Evolutionary conservation across 768 basidiomycete genomes (phyloP), one percentile per base, ranked within the genome.

Genomic region (Pleurotus salmoneostramineus): DNA sequence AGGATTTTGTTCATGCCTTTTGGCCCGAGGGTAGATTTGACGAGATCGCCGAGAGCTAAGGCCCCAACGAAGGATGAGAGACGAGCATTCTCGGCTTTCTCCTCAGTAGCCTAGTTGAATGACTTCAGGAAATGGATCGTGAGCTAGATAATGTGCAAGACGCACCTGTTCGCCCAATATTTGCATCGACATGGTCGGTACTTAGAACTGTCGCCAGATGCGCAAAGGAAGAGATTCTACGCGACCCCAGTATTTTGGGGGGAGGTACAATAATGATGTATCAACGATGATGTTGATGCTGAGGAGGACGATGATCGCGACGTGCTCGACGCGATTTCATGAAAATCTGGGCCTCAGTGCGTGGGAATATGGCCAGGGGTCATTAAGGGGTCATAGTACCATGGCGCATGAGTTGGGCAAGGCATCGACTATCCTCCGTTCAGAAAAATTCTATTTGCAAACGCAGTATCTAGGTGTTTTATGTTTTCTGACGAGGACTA

Each of bases 1-100:
- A 99, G 84, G 61, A 99, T 98, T 79, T 98, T 98, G 86, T 98
- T 98, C 96, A 98, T 99, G 56, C 97, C 97, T 73, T 99, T 98
- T 21, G 97, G 97, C 6, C 97, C 97, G 2, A 99, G 83, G 6
- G 97, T 99, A 0, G 95, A 96, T 76, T 98, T 98, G 67, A 99
- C 96, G 63, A 99, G 86, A 77, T 99, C 97, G 44, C 97, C 97
- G 35, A 99, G 82, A 0, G 97, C 97, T 64, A 97, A 85, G 5
- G 97, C 96, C 35, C 97, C 97, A 56, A 99, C 92, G 72, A 99
- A 99, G 3, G 94, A 96, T 3, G 95, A 95, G 63, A 99, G 87
- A 73, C 96, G 93, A 70, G 96, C 96, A 81, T 95, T 93, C 77
- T 98, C 95, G 15, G 94, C 95, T 71, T 94, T 91, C 76, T 98